These are phyloP conservation scores for Suhomyces sp. DNA, from an alignment of 805 yeast genomes.

Conservation along the genomic window DNA sequence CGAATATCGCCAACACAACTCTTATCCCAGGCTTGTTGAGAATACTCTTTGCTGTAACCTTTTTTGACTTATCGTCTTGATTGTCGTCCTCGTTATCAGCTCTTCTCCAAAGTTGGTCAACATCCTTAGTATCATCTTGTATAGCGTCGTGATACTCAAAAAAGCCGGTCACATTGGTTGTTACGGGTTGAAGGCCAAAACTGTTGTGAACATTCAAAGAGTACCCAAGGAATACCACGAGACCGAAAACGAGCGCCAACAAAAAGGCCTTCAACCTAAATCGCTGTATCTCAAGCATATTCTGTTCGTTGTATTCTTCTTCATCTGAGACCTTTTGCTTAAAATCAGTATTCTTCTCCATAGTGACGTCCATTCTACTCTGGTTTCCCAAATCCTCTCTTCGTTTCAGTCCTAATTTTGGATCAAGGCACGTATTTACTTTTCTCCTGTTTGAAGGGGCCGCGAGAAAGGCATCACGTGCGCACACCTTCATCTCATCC, in stretches of 20 bases:
- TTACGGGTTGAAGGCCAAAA: background rate
- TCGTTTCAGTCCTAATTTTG: background rate
- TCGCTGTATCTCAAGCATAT: background rate
- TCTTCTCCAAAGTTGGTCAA: background rate
- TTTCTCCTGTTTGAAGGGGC: slow-evolving; percentile 1
- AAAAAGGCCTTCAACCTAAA: slow-evolving; percentile 1
- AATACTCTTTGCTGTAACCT: slow-evolving; percentile 5
- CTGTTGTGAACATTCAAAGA: background rate
- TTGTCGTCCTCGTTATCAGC: background rate
- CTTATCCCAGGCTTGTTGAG: slow-evolving; percentile 27
- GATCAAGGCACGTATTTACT: slow-evolving; percentile 1
- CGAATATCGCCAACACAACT: slow-evolving; percentile 34
- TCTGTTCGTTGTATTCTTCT: background rate
- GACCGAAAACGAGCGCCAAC: background rate
- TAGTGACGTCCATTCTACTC: background rate
- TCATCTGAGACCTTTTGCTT: background rate
- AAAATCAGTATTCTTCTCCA: background rate
- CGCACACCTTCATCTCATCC: slow-evolving; percentile 1
- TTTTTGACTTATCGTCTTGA: slow-evolving; percentile 4
- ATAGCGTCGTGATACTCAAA: background rate
- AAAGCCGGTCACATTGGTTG: background rate
- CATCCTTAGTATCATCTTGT: background rate
- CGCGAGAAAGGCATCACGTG: background rate
- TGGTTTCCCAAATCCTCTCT: background rate
- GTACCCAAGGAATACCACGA: background rate